Percentiles rank a stretch among this genome's conserved stretches.
Conservation (phyloP, 495 filamentous ascomycete genomes). For the Penicillium daleae region DNA sequence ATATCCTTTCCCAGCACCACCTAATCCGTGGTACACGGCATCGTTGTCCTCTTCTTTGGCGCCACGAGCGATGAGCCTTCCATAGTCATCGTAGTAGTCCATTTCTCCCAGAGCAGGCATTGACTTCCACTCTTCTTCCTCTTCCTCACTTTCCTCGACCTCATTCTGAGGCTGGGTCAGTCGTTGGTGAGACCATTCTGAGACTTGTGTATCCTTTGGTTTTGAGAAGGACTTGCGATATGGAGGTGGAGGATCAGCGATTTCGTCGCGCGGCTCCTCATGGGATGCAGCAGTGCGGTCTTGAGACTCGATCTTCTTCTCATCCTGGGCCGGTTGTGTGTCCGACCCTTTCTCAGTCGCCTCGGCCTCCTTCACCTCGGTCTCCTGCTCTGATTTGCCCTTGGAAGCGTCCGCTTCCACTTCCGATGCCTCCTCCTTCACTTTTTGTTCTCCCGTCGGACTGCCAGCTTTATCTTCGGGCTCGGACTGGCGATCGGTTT, state of each 20-base stretch:
- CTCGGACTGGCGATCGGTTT: slow-evolving; percentile 31
- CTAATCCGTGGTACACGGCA: slow-evolving; percentile 72
- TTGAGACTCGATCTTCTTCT: slow-evolving; percentile 9
- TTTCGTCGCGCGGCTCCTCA: slow-evolving; percentile 19
- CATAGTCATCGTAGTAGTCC: slow-evolving; percentile 94
- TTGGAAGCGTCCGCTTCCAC: not conserved
- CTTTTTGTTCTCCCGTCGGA: slow-evolving; percentile 3
- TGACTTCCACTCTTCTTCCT: slow-evolving; percentile 73
- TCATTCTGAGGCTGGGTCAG: slow-evolving; percentile 58
- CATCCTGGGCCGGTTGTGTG: slow-evolving; percentile 1
- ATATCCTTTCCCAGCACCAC: slow-evolving; percentile 92
- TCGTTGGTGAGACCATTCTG: slow-evolving; percentile 92
- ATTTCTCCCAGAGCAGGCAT: slow-evolving; percentile 94
- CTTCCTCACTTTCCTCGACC: slow-evolving; percentile 44
- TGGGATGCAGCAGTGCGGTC: slow-evolving; percentile 9
- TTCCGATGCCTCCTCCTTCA: slow-evolving; percentile 13
- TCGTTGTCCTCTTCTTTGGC: slow-evolving; percentile 70
- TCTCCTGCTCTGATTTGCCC: slow-evolving; percentile 2
- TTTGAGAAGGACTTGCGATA: slow-evolving; percentile 28
- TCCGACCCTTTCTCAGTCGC: slow-evolving; percentile 9
- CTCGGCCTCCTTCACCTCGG: not conserved
- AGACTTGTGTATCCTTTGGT: slow-evolving; percentile 46
- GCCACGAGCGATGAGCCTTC: slow-evolving; percentile 80
- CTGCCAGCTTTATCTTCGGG: slow-evolving; percentile 17
- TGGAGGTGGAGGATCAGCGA: slow-evolving; percentile 8